Base-by-base conservation (phyloP, 352 stramenopile species). In the Phytopythium litorale region DNA sequence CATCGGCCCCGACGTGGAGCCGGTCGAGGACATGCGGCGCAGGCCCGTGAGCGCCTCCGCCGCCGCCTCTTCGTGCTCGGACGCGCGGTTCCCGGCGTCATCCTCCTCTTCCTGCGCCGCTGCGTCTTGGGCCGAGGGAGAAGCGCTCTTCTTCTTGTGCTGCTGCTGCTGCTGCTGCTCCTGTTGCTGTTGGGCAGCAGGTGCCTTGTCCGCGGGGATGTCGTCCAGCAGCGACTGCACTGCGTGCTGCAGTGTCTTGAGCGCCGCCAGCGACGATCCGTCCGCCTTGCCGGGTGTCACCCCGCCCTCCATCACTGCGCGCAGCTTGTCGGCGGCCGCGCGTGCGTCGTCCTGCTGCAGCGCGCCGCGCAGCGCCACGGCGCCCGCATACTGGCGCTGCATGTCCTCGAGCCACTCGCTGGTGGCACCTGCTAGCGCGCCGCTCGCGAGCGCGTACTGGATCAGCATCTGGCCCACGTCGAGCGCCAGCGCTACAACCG, bases 21-120 rank as follows among this genome's bases (percentile, higher is more conserved):
- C 48, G 25, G 48, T 6, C 12, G 48, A 54, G 12, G 19, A 60
- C 60, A 55, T 37, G 52, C 49, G 21, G n/a, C 83, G 81, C 19
- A 92, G 64, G 25, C 83, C 83, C 35, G 83, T 92, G 40, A 92
- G 77, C 56, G 83, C 83, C 61, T 92, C 81, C 5, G 83, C 83
- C 5, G 83, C 83, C 32, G 81, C 79, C 37, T 76, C 76, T 58
- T 92, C 83, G 64, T 90, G 81, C 60, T 76, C 66, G 21, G 63
- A 75, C 19, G 73, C 57, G 32, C 65, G 67, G 4, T 57, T 51
- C n/a, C 42, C 56, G 28, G 48, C 52, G 19, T 55, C 66, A 6
- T 72, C 67, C 40, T 70, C 76, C 33, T 38, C 46, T 12, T 7
- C 48, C 25, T 54, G 23, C 5, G 5, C n/a, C 15, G 33, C 25